phyloP scores from a whole-genome alignment of 2,329 filamentous ascomycete species.

The Myriangium duriaei region DNA sequence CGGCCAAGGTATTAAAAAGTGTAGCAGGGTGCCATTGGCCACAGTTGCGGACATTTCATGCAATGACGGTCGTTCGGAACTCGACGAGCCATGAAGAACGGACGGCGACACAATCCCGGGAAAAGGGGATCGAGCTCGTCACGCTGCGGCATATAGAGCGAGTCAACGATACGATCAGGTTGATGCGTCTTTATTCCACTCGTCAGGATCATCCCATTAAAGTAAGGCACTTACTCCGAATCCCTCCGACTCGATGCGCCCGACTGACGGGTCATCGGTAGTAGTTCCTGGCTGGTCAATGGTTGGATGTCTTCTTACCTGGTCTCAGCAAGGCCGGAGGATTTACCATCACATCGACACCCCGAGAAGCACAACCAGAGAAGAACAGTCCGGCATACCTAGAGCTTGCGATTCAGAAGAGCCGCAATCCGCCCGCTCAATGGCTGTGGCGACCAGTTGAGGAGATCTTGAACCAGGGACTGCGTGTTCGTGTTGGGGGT shows the following conservation, averaged over 20 bases:
- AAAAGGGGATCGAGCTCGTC: constrained; percentile 51
- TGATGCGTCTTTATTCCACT: constrained; percentile 53
- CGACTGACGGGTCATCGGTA: constrained; percentile 11
- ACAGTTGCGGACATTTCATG: no score
- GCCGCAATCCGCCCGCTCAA: constrained; percentile 57
- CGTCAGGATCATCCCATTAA: constrained; percentile 25
- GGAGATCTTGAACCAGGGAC: constrained; percentile 44
- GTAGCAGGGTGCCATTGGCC: no score
- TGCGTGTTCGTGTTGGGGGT: constrained; percentile 64
- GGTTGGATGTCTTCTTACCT: constrained; percentile 73
- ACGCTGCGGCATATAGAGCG: constrained; percentile 47
- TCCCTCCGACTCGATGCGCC: constrained; percentile 13
- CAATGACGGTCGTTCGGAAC: no score
- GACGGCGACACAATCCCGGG: constrained; percentile 61
- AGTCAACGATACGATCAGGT: constrained; percentile 53
- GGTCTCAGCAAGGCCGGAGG: constrained; percentile 59
- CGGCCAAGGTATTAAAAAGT: no score
- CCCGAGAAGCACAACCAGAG: constrained; percentile 32
- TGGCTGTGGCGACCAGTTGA: constrained; percentile 56
- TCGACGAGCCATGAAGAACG: constrained; percentile 49
- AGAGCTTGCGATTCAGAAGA: constrained; percentile 67
- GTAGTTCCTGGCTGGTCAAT: constrained; percentile 73
- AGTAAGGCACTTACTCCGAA: constrained; percentile 11
- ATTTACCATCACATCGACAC: constrained; percentile 76
- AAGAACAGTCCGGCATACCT: constrained; percentile 38